A percentile compares a stretch with the other conserved stretches of the same genome.
Evolutionary conservation across 1,284 basidiomycete species (phyloP).

Genomic region (Exobasidium cylindrosporum): DNA sequence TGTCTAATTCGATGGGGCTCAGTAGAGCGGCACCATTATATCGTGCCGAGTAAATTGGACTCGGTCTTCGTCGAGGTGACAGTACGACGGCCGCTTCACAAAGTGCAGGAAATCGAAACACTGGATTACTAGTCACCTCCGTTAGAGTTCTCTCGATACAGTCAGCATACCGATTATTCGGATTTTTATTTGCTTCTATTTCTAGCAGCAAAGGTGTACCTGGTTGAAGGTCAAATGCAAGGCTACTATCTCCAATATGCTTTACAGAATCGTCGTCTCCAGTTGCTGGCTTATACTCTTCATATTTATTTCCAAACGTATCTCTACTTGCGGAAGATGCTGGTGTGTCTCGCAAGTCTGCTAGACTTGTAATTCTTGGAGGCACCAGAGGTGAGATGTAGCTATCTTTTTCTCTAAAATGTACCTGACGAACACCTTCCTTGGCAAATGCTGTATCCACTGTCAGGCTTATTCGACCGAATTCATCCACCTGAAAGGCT

Average conservation of each 20-base stretch:
- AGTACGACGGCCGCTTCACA: background rate
- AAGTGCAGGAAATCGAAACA: constrained; percentile 5
- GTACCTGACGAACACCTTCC: background rate
- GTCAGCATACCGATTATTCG: background rate
- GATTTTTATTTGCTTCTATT: background rate
- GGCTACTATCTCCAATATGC: background rate
- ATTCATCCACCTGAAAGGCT: constrained; percentile 1
- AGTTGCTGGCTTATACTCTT: background rate
- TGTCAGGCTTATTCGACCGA: background rate
- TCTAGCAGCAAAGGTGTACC: background rate
- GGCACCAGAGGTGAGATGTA: background rate
- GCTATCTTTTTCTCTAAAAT: too few species aligned
- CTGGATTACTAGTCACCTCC: background rate
- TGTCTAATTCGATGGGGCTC: background rate
- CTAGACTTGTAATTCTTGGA: background rate
- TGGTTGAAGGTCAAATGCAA: background rate
- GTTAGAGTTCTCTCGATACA: background rate
- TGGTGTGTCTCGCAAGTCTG: background rate
- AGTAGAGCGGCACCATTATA: background rate
- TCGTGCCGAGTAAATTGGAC: too few species aligned
- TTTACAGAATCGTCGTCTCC: background rate
- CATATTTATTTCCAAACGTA: background rate
- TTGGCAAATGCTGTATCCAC: background rate
- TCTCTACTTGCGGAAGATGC: background rate
- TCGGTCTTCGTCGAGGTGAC: background rate